A percentile compares a stretch with the other conserved stretches of the same genome.
These are phyloP conservation scores for Schwanniomyces vanrijiae DNA, from an alignment of 805 yeast genomes.

Conservation along the genomic window DNA sequence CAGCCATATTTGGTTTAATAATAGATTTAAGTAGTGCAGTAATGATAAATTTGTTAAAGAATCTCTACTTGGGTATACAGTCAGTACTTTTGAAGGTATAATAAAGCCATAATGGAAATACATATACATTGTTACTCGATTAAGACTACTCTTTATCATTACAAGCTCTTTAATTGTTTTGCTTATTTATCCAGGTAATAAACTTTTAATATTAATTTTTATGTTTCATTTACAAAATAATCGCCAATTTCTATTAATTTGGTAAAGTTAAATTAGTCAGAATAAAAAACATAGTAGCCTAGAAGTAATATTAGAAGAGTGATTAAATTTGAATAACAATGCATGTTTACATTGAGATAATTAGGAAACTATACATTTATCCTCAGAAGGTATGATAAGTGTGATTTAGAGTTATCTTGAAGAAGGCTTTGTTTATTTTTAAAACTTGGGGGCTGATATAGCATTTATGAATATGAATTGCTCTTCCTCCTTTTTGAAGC, in stretches of 20 bases:
- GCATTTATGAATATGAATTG: not conserved
- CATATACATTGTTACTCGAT: not conserved
- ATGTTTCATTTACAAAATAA: not conserved
- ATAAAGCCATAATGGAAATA: not conserved
- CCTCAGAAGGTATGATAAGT: not conserved
- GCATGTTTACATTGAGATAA: not conserved
- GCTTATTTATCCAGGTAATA: not conserved
- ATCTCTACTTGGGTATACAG: not conserved
- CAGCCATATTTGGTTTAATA: not conserved
- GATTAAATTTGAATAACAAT: too few relatives aligned
- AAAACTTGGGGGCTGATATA: not conserved
- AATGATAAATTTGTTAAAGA: not conserved
- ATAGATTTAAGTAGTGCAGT: too few relatives aligned
- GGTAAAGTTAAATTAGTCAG: not conserved
- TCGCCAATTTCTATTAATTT: not conserved
- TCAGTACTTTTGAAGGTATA: not conserved
- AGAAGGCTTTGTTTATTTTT: not conserved
- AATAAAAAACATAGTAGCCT: not conserved
- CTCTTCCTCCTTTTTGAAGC: not conserved
- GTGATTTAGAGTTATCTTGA: not conserved
- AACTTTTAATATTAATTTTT: not conserved
- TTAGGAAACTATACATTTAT: not conserved
- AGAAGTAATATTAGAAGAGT: not conserved
- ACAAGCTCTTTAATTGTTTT: not conserved
- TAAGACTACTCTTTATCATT: not conserved